Evolutionary conservation across 1,139 yeast species (phyloP).

Genomic region (Geotrichum restrictum): DNA sequence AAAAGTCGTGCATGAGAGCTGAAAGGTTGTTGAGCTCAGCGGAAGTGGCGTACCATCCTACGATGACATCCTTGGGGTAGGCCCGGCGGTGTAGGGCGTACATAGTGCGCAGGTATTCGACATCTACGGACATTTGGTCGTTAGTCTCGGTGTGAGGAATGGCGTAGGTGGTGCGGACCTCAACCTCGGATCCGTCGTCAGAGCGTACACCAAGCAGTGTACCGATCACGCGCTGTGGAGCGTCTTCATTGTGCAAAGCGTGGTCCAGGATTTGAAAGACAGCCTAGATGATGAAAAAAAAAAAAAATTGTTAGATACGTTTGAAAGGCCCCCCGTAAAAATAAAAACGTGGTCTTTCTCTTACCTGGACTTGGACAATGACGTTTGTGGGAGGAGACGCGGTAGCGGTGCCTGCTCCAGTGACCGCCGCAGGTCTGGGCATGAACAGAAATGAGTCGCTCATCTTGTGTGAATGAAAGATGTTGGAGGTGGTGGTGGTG

Average conservation of each 20-base stretch:
- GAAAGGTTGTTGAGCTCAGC: conserved; percentile 66
- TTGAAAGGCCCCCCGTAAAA: neutral
- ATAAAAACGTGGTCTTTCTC: neutral
- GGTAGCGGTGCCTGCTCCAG: conserved; percentile 31
- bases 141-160: conserved; percentile 82
- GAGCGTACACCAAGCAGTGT: conserved; percentile 77
- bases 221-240: conserved; percentile 68
- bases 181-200: conserved; percentile 79
- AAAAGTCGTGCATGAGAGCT: conserved; percentile 82
- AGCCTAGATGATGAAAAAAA: conserved; percentile 60
- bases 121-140: conserved; percentile 67
- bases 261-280: conserved; percentile 66
- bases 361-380: conserved; percentile 27
- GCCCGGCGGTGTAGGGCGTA: conserved; percentile 73
- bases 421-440: conserved; percentile 31
- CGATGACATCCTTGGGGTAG: conserved; percentile 64
- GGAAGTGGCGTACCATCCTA: conserved; percentile 86
- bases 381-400: conserved; percentile 33
- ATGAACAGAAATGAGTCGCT: conserved; percentile 32
- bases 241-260: conserved; percentile 46
- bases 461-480: conserved; percentile 22
- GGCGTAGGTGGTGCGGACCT: conserved; percentile 71
- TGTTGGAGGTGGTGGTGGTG: no score
- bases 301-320: neutral
- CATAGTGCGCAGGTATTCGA: conserved; percentile 70